phyloP scores from a whole-genome alignment of 2,329 filamentous ascomycete species.

The Nakataea oryzae region DNA sequence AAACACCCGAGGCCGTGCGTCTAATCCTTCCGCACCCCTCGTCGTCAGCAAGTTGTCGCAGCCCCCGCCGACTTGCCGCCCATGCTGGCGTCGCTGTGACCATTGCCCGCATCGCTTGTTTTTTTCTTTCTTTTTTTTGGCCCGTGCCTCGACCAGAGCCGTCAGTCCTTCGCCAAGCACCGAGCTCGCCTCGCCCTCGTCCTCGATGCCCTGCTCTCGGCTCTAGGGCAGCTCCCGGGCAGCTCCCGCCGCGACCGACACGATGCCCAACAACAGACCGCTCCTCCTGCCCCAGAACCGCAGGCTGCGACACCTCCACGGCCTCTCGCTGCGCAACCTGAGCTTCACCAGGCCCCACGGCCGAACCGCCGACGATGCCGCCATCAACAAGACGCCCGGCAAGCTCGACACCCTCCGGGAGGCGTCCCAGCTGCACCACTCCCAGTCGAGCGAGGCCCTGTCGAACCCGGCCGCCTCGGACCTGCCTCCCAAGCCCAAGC shows the following conservation, averaged over 20 bases:
- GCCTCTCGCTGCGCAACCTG: constrained; percentile 79
- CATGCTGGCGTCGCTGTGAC: neutral
- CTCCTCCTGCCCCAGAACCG: constrained; percentile 62
- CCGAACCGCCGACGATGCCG: constrained; percentile 66
- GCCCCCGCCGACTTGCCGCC: neutral
- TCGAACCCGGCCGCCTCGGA: constrained; percentile 20
- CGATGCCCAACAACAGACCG: constrained; percentile 1
- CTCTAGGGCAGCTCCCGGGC: neutral
- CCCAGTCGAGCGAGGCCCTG: constrained; percentile 40
- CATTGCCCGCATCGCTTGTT: no score
- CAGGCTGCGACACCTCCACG: constrained; percentile 77
- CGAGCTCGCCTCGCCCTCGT: neutral
- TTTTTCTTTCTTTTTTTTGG: neutral
- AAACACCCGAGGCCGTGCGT: neutral
- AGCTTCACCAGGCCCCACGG: constrained; percentile 49
- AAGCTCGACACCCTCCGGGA: constrained; percentile 49
- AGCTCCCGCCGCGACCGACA: neutral
- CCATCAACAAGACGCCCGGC: constrained; percentile 57
- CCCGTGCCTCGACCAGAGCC: neutral
- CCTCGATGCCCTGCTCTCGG: neutral
- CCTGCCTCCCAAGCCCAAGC: constrained; percentile 7
- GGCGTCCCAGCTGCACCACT: constrained; percentile 38
- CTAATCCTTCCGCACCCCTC: neutral
- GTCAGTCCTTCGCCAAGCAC: neutral
- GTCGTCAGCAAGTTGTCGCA: neutral